Conservation (phyloP, 257 asterid genomes). For the Voacanga thouarsii region DNA sequence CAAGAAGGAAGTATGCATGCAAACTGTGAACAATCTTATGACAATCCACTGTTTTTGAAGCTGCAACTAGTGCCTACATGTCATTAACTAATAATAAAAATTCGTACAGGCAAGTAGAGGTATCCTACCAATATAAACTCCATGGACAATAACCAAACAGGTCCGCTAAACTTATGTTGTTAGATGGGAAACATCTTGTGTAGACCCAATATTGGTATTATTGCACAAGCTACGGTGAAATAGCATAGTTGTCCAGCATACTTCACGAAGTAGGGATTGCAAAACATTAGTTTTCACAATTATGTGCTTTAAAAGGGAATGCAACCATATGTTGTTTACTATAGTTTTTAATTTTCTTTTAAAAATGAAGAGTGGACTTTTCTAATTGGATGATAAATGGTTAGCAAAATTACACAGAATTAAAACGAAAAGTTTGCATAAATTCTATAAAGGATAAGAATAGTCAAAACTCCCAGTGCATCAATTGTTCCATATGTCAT, state of each 20-base stretch:
- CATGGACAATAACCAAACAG: not conserved
- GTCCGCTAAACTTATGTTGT: not conserved
- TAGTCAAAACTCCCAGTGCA: not conserved
- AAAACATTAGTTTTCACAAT: not conserved
- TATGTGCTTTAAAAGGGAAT: not conserved
- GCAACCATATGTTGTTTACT: not conserved
- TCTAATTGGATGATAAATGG: not conserved
- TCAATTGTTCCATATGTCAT: not conserved
- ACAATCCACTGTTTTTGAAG: slow-evolving; percentile 89
- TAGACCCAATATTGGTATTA: not conserved
- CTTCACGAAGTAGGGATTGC: not conserved
- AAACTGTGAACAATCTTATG: slow-evolving; percentile 87
- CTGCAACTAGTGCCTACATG: slow-evolving; percentile 98
- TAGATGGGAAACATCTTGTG: not conserved
- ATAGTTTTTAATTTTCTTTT: too few relatives aligned
- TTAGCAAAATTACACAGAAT: not conserved
- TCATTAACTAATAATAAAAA: slow-evolving; percentile 20
- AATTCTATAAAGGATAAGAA: not conserved
- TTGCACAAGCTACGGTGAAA: not conserved
- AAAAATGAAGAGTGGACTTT: not conserved
- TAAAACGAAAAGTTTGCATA: not conserved
- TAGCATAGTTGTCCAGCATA: not conserved
- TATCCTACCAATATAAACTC: not conserved
- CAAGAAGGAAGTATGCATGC: slow-evolving; percentile 88
- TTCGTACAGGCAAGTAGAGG: not conserved